These are phyloP conservation scores for Pharus latifolius DNA, from an alignment of 176 grass and related monocot genomes.

Conservation along the genomic window DNA sequence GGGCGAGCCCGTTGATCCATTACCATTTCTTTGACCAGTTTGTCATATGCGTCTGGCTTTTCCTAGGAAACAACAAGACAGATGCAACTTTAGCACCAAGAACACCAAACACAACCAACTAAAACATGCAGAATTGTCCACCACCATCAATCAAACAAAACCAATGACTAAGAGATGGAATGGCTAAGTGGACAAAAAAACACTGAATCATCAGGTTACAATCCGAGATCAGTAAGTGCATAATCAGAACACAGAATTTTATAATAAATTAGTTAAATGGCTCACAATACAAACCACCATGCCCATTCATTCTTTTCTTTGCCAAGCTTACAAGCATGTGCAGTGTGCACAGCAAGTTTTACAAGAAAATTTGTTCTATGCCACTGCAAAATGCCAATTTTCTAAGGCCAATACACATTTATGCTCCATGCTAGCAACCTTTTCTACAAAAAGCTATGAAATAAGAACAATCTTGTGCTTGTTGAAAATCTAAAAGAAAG, in stretches of 20 bases:
- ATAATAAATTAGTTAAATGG: not conserved
- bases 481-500: not conserved
- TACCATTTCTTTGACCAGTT: slow-evolving; percentile 88
- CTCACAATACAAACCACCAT: not conserved
- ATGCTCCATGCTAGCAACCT: not conserved
- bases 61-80: slow-evolving; percentile 22
- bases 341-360: not conserved
- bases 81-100: slow-evolving; percentile 8
- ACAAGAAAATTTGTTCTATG: too few relatives aligned
- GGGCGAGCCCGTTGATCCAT: slow-evolving; percentile 75
- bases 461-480: not conserved
- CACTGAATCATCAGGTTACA: not conserved
- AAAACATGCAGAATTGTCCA: not conserved
- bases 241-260: not conserved
- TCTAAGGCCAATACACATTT: not conserved
- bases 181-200: not conserved
- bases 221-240: not conserved
- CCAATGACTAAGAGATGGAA: not conserved
- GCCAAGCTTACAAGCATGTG: not conserved
- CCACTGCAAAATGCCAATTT: too few relatives aligned
- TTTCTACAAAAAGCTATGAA: not conserved
- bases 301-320: not conserved
- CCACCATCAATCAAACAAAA: not conserved
- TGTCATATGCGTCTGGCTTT: slow-evolving; percentile 64
- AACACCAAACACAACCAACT: not conserved